phyloP scores from a whole-genome alignment of 805 yeast genomes.

The Barnettozyma populi region DNA sequence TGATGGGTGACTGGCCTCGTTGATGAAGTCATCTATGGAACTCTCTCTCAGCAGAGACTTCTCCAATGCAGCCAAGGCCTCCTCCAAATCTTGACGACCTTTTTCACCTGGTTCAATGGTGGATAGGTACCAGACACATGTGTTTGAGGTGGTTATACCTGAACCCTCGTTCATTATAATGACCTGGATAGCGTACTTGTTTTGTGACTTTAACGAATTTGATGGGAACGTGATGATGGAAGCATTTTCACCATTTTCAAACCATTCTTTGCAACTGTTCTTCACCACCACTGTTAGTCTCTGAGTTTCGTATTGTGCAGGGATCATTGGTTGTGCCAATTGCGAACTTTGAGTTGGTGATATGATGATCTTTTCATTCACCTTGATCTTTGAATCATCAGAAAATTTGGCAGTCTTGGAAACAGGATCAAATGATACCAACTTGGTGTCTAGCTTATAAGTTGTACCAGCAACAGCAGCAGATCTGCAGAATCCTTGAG shows the following conservation, averaged over 20 bases:
- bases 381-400: slow-evolving; percentile 71
- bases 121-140: slow-evolving; percentile 85
- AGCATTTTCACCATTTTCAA: slow-evolving; percentile 74
- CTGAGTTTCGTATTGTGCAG: slow-evolving; percentile 52
- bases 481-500: slow-evolving; percentile 95
- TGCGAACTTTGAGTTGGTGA: slow-evolving; percentile 63
- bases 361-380: slow-evolving; percentile 73
- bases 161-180: slow-evolving; percentile 82
- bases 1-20: slow-evolving; percentile 30
- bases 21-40: slow-evolving; percentile 32
- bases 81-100: slow-evolving; percentile 73
- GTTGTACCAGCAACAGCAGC: slow-evolving; percentile 98
- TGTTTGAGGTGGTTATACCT: slow-evolving; percentile 83
- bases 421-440: slow-evolving; percentile 59
- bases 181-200: slow-evolving; percentile 75
- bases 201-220: slow-evolving; percentile 56
- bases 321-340: slow-evolving; percentile 36
- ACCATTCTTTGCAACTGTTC: slow-evolving; percentile 89
- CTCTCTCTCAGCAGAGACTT: slow-evolving; percentile 76
- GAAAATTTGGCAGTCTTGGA: slow-evolving; percentile 62
- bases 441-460: slow-evolving; percentile 70
- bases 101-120: slow-evolving; percentile 64
- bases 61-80: slow-evolving; percentile 78
- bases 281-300: slow-evolving; percentile 79
- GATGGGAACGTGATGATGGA: slow-evolving; percentile 94